A percentile compares a stretch with the other conserved stretches of the same genome.
These are phyloP conservation scores for Pyrenochaeta sp. DNA, from an alignment of 2,329 filamentous ascomycete genomes.

Conservation along the genomic window DNA sequence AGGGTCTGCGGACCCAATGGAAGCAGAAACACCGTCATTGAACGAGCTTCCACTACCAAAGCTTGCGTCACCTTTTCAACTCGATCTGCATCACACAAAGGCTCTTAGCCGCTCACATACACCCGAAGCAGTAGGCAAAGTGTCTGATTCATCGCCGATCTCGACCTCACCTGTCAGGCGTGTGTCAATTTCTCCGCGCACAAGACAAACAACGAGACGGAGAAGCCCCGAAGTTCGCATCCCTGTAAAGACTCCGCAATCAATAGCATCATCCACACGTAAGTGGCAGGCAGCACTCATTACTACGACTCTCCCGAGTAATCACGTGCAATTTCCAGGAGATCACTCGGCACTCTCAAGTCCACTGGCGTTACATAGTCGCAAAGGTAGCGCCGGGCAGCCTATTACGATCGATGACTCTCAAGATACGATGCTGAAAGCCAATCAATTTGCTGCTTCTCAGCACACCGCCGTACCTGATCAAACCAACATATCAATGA, in stretches of 20 bases:
- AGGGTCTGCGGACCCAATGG: not conserved
- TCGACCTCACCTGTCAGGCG: not conserved
- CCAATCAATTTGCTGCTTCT: not conserved
- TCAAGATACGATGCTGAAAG: conserved; percentile 19
- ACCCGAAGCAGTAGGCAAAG: not conserved
- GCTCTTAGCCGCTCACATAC: not conserved
- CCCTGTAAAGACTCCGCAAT: not conserved
- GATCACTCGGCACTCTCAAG: not conserved
- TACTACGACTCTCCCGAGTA: not conserved
- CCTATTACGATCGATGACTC: conserved; percentile 41
- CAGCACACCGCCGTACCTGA: not conserved
- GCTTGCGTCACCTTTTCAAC: conserved; percentile 20
- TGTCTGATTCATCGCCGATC: conserved; percentile 3
- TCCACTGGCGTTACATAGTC: not conserved
- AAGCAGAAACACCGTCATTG: not conserved
- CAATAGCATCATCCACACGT: not conserved
- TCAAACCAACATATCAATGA: not conserved
- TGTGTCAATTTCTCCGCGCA: not conserved
- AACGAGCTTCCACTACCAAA: conserved; percentile 1
- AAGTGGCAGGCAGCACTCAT: not conserved
- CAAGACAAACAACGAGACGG: conserved; percentile 1
- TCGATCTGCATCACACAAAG: not conserved
- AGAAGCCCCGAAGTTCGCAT: conserved; percentile 18
- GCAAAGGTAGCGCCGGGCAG: conserved; percentile 22
- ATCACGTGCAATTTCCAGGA: not conserved